Base-by-base conservation (phyloP, 2,329 filamentous ascomycete species). In the Metarhizium robertsii region DNA sequence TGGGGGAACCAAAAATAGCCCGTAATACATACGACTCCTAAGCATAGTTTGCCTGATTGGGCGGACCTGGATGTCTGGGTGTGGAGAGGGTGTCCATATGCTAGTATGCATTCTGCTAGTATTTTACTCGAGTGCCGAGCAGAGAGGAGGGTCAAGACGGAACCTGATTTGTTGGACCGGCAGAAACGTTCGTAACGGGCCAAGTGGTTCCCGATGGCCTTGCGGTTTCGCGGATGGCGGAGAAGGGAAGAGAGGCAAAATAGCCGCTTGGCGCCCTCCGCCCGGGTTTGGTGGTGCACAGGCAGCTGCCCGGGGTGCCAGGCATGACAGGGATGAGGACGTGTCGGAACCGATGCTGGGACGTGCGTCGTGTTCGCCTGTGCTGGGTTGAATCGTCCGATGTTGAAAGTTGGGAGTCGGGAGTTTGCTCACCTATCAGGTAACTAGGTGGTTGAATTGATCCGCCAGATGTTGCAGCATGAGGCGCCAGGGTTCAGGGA, bases 261-360 rank as follows among this genome's bases (percentile, higher is more conserved):
- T 49, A 30, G 53, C 47, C 36, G 47, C 47, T 46, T 50, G 47
- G 36, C 47, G 47, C 53, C 53, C 13, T 50, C 20, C 47, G 53
- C 53, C 53, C 47, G 47, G 34, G 16, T 50, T 36, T 30, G 47
- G 46, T 50, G 53, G 25, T 32, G 25, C 25, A 25, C 25, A 25
- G 25, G 25, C 25, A 25, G 25, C 25, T 25, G 25, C 25, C 25
- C 4, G 25, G 25, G 25, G 25, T 25, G 25, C 25, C 25, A 25
- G 25, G 25, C 25, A 4, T 25, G 25, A 25, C 25, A 25, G 25
- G 25, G 25, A 25, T 25, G 25, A 25, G 20, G 25, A 4, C 3
- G 25, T 25, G 25, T 25, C 4, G 25, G 25, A 25, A 25, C 38
- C 1, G 38, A 5, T 16, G 38, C 10, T 16, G 13, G 38, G 14